A percentile compares a stretch with the other conserved stretches of the same genome.
Evolutionary conservation across 1,284 basidiomycete genomes (phyloP).

Genomic region (Fomitopsis palustris): DNA sequence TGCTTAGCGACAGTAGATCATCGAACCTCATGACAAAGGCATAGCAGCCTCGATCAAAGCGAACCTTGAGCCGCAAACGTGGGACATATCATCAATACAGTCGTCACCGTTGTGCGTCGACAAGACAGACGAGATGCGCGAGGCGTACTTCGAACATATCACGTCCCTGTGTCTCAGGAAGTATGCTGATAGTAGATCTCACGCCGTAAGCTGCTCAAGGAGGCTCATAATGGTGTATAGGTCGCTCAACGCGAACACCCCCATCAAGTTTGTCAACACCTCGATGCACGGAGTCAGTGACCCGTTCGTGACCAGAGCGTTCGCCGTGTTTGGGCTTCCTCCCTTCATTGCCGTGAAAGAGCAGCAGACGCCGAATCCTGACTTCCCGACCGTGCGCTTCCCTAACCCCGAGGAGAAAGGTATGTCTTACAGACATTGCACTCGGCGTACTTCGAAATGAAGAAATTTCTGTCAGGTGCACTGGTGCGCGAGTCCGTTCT

Average conservation of each 20-base stretch:
- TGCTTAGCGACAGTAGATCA: constrained; percentile 68
- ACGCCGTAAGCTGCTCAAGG: no score
- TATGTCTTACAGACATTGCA: constrained; percentile 16
- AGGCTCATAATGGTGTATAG: constrained; percentile 19
- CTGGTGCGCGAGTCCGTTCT: constrained; percentile 8
- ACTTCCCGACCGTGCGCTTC: constrained; percentile 80
- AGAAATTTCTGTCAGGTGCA: constrained; percentile 10
- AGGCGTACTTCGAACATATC: constrained; percentile 56
- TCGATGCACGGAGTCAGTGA: constrained; percentile 87
- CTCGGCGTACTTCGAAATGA: not conserved
- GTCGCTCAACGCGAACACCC: constrained; percentile 23
- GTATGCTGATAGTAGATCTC: no score
- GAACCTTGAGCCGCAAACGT: constrained; percentile 56
- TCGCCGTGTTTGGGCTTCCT: constrained; percentile 54
- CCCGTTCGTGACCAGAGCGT: constrained; percentile 53
- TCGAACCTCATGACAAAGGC: constrained; percentile 73
- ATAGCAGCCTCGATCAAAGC: constrained; percentile 63
- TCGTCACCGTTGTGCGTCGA: constrained; percentile 48
- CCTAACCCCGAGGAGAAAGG: constrained; percentile 90
- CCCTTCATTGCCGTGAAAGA: constrained; percentile 57
- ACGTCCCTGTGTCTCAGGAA: constrained; percentile 35
- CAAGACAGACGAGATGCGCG: constrained; percentile 53
- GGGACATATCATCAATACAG: constrained; percentile 36
- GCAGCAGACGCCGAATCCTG: constrained; percentile 72
- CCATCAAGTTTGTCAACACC: constrained; percentile 64